A percentile compares a stretch with the other conserved stretches of the same genome.
phyloP scores from a whole-genome alignment of 306 rosid genomes.

The Prinsepia uniflora region DNA sequence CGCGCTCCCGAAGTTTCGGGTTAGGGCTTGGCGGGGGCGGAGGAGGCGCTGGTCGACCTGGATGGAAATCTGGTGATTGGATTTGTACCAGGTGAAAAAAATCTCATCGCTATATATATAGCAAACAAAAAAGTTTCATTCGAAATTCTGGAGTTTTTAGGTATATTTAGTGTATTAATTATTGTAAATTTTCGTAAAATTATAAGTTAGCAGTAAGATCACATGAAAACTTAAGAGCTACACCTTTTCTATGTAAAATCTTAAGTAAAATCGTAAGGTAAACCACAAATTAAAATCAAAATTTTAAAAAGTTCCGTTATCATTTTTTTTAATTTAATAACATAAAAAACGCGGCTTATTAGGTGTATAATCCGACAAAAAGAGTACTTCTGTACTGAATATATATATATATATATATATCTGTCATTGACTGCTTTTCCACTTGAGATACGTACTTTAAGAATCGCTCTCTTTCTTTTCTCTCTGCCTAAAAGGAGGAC shows the following conservation, averaged over 20 bases:
- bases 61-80: constrained; percentile 99
- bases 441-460: constrained; percentile 19
- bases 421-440: constrained; percentile 48
- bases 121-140: no score
- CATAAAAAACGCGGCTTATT: neutral
- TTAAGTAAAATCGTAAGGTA: no score
- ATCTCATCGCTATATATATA: neutral
- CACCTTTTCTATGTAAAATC: no score
- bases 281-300: no score
- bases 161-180: no score
- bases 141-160: no score
- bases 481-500: neutral
- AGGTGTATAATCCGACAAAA: neutral
- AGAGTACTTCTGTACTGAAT: neutral
- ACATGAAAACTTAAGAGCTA: no score
- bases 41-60: constrained; percentile 47
- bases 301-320: neutral
- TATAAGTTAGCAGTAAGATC: no score
- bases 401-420: no score
- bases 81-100: constrained; percentile 69
- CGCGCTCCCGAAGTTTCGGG: constrained; percentile 48
- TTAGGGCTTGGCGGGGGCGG: constrained; percentile 22
- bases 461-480: constrained; percentile 6
- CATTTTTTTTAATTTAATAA: neutral
- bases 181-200: no score